Evolutionary conservation across 257 asterid genomes (phyloP), one percentile per base, ranked within the genome.

Genomic region (Leonotis leonurus): DNA sequence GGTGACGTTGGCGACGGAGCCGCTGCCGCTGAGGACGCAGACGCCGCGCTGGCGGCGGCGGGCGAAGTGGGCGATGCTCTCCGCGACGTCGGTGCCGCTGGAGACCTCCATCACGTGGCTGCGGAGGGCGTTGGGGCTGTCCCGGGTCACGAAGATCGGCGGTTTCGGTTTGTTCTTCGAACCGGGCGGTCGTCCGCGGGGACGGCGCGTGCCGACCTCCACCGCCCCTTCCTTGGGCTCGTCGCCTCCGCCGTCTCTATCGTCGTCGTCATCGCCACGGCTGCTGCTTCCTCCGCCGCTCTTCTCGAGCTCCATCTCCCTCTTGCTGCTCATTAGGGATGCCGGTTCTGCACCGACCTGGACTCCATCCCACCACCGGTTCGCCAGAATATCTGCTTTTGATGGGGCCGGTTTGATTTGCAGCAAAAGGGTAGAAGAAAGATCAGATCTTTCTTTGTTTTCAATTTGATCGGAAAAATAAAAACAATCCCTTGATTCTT

Each of bases 31-130:
- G 25, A 77, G 64, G 35, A 77, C 79, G 14, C 82, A 73, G 9
- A 77, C 82, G 14, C 82, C 82, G 12, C 78, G 70, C 66, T 77
- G 82, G 41, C 82, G 78, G 27, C 76, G 62, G 43, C 82, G 72
- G 1, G 82, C 82, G 36, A 77, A 77, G 22, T 69, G 76, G 22
- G 82, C 82, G 24, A 77, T 77, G 78, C 78, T 73, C 44, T 77
- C 82, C 14, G 82, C 82, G 59, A 77, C 78, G 32, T 77, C 82
- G 29, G 78, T 41, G 32, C 82, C 82, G 3, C 65, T 29, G 44
- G 76, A 65, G 18, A 77, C 71, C 27, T 77, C 82, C 76, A 77
- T 59, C 2, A 77, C 79, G 48, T 77, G 79, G 76, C 82, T 77
- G 33, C 82, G 78, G 0, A 77, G 57, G 4, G 78, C 76, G 71